Evolutionary conservation across 768 basidiomycete genomes (phyloP), one percentile per base, ranked within the genome.

Genomic region (Rhodosporidiobolus odoratus): DNA sequence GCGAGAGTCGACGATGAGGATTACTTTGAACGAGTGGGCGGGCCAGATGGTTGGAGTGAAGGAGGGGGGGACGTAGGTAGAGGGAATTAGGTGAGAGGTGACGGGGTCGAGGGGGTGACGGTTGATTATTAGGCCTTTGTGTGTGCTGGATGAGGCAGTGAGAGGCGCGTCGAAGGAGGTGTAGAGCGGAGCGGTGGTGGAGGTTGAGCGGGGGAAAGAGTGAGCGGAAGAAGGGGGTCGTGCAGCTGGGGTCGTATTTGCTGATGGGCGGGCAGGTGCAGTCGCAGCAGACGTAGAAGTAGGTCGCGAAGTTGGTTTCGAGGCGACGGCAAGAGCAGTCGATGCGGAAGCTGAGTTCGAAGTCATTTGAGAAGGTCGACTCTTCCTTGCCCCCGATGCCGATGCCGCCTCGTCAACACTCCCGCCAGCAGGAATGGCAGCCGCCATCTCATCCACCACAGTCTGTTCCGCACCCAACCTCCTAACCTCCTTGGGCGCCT

Each of bases 1-100:
- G 19, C 82, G 77, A 17, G 75, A 77, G 65, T 83, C 82, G 58
- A 82, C 69, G 62, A 82, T 66, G 32, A 82, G 77, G 40, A 79
- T 68, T 61, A 83, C 77, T 50, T 80, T 79, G 76, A 80, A 83
- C 19, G 79, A 72, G 3, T 80, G 80, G 0, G 78, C 69, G 1
- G 77, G 76, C 65, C 77, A 80, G 34, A 77, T 62, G 65, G 79
- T 69, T 6, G 81, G 80, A 12, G 66, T 21, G 41, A 77, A 69
- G 12, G 75, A 15, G 21, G 52, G 58, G 23, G 27, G 34, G 21
- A 19, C 1, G 45, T 25, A 56, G 27, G 34, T 15, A 10, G 47
- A 8, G 25, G 60, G 23, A 16, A 66, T 13, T 27, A 30, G 13
- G 63, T 50, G 50, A 59, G 66, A 70, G 27, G 48, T 56, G 4